These are phyloP conservation scores for Colletotrichum simmondsii DNA, from an alignment of 2,329 filamentous ascomycete genomes.

Conservation along the genomic window DNA sequence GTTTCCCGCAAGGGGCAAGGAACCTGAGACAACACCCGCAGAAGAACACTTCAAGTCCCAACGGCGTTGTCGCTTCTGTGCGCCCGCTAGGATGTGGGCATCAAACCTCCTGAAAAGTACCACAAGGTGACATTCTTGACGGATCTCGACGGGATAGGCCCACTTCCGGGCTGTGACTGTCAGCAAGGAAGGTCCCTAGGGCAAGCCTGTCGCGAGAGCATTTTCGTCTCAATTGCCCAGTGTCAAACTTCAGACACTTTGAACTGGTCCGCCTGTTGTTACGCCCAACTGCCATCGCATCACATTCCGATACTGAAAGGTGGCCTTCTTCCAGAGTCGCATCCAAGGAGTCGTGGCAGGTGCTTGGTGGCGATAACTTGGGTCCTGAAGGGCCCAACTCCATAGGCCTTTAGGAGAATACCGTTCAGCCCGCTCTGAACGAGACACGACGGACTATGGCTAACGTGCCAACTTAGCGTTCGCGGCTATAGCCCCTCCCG, in stretches of 20 bases:
- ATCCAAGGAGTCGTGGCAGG: background rate
- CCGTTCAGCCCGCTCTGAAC: constrained; percentile 10
- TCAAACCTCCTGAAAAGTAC: constrained; percentile 32
- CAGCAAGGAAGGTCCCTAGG: constrained; percentile 12
- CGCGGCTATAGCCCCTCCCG: constrained; percentile 20
- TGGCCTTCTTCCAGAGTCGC: constrained; percentile 3
- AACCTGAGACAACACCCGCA: constrained; percentile 32
- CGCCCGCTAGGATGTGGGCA: constrained; percentile 27
- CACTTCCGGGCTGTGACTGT: constrained; percentile 1
- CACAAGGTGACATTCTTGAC: constrained; percentile 23
- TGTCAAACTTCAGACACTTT: constrained; percentile 20
- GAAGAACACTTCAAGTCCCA: constrained; percentile 12
- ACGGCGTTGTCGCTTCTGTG: constrained; percentile 28
- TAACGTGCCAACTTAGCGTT: background rate
- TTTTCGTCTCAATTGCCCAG: constrained; percentile 21
- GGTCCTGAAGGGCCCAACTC: background rate
- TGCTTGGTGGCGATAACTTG: background rate
- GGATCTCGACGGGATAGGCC: constrained; percentile 11
- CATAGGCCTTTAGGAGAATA: background rate
- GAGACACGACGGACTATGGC: constrained; percentile 16
- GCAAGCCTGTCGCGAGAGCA: constrained; percentile 6
- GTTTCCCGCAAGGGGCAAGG: constrained; percentile 30
- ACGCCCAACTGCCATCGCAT: constrained; percentile 2
- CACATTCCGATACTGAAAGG: constrained; percentile 16
- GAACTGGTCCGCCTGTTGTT: background rate